phyloP scores from a whole-genome alignment of 2,329 filamentous ascomycete species.

The Colletotrichum musicola region DNA sequence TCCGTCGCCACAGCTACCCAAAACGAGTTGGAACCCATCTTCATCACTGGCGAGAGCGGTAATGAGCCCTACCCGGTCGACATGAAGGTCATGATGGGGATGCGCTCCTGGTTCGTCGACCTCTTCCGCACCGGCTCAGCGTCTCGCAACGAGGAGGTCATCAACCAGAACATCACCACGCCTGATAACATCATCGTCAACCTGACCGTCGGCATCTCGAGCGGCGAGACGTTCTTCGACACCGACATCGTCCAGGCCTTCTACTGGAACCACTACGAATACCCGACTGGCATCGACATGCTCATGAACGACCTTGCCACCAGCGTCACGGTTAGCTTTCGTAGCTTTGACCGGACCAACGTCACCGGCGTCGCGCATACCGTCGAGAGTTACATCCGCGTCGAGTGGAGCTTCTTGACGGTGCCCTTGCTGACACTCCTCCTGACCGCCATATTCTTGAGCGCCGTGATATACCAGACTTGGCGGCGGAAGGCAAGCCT shows the following conservation, averaged over 20 bases:
- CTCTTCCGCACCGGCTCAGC: constrained; percentile 48
- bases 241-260: constrained; percentile 54
- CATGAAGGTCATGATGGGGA: constrained; percentile 46
- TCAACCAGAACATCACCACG: constrained; percentile 45
- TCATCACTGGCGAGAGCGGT: constrained; percentile 36
- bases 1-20: constrained; percentile 42
- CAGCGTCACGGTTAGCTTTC: constrained; percentile 51
- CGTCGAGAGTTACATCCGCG: constrained; percentile 48
- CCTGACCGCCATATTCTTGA: constrained; percentile 47
- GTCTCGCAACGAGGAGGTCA: constrained; percentile 42
- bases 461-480: constrained; percentile 44
- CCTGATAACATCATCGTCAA: constrained; percentile 47
- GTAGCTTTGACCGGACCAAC: constrained; percentile 45
- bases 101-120: constrained; percentile 48
- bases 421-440: constrained; percentile 48
- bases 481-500: constrained; percentile 43
- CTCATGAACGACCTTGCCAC: constrained; percentile 51
- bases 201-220: constrained; percentile 49
- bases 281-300: constrained; percentile 48
- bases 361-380: constrained; percentile 47
- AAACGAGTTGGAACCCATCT: constrained; percentile 39
- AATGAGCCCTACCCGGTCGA: constrained; percentile 43
- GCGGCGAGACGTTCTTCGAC: constrained; percentile 49
- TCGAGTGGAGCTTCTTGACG: constrained; percentile 52
- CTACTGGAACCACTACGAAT: constrained; percentile 56